Conservation (phyloP, 1,139 yeast genomes). For the Pichia sp. region DNA sequence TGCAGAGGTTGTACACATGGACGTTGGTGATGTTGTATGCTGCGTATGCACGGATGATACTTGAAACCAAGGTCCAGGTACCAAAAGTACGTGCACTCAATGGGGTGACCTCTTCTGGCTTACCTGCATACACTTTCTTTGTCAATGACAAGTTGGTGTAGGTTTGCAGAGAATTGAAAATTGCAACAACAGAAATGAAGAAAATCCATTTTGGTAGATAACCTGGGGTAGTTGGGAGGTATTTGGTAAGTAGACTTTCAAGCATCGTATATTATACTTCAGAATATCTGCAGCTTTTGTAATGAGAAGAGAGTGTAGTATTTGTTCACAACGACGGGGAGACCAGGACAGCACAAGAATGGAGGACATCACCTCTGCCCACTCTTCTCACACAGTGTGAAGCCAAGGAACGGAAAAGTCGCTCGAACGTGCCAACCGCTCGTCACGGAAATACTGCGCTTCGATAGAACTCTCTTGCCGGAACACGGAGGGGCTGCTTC, state of each 20-base stretch:
- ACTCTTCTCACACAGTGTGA: not conserved
- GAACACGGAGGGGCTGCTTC: too few relatives aligned
- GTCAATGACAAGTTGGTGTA: conserved; percentile 69
- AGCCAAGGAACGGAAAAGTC: not conserved
- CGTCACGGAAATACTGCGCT: not conserved
- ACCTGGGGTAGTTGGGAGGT: conserved; percentile 44
- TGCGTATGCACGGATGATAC: conserved; percentile 81
- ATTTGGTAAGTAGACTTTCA: conserved; percentile 12
- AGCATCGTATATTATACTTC: conserved; percentile 7
- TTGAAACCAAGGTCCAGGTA: conserved; percentile 90
- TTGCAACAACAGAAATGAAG: conserved; percentile 79
- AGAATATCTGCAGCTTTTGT: not conserved
- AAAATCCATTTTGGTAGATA: conserved; percentile 66
- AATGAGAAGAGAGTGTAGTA: too few relatives aligned
- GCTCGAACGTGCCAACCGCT: not conserved
- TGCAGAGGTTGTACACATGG: conserved; percentile 71
- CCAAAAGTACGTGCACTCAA: conserved; percentile 94
- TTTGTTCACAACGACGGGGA: too few relatives aligned
- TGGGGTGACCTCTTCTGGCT: conserved; percentile 64
- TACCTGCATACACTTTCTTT: conserved; percentile 67
- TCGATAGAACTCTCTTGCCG: not conserved
- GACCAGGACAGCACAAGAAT: not conserved
- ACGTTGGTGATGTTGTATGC: conserved; percentile 69
- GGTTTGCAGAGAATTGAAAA: conserved; percentile 88
- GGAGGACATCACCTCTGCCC: not conserved